A percentile compares a stretch with the other conserved stretches of the same genome.
Evolutionary conservation across 208 protist genomes (phyloP).

Genomic region (Angomonas deanei): DNA sequence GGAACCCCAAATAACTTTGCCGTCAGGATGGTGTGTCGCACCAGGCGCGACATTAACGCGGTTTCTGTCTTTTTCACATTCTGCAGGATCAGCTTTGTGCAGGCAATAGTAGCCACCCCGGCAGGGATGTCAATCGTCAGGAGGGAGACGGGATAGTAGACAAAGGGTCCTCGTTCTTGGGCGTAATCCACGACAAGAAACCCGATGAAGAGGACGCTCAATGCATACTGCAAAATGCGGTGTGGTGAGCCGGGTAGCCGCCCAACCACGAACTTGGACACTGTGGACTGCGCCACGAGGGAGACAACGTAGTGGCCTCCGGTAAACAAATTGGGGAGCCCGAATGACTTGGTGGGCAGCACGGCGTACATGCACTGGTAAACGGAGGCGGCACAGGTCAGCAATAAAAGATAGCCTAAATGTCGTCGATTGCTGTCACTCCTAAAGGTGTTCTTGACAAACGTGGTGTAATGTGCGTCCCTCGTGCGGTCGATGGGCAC

Average conservation of each 20-base stretch:
- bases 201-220: not conserved
- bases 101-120: not conserved
- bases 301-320: not conserved
- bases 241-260: not conserved
- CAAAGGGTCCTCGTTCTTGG: not conserved
- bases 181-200: not conserved
- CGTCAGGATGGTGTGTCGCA: slow-evolving; percentile 1
- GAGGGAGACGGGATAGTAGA: not conserved
- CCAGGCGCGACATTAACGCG: not conserved
- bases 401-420: not conserved
- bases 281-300: not conserved
- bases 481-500: too few species aligned
- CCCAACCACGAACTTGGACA: not conserved
- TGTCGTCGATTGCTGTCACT: not conserved
- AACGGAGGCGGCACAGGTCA: not conserved
- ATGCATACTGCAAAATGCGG: not conserved
- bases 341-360: not conserved
- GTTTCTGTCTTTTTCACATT: not conserved
- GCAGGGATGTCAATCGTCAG: not conserved
- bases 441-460: not conserved
- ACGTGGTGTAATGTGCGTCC: not conserved
- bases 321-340: not conserved
- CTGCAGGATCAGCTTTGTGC: not conserved
- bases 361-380: slow-evolving; percentile 13
- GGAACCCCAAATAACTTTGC: slow-evolving; percentile 13